Conservation (phyloP, 805 yeast species). For the Hanseniaspora guilliermondii region DNA sequence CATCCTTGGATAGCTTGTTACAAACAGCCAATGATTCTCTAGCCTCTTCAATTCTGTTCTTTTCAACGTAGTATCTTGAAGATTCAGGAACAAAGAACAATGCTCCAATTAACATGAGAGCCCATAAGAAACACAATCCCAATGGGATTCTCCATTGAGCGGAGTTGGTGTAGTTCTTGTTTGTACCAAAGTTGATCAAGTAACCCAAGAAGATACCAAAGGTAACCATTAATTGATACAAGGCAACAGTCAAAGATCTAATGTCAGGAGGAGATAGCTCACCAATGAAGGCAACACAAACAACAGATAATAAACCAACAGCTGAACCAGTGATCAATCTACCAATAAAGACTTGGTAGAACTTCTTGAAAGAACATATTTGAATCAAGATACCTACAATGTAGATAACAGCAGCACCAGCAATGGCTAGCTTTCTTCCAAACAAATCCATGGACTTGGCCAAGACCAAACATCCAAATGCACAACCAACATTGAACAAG, state of each 20-base stretch:
- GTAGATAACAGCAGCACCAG: constrained; percentile 42
- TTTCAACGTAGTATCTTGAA: constrained; percentile 46
- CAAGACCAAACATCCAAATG: constrained; percentile 50
- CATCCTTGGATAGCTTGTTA: constrained; percentile 37
- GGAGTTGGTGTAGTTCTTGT: constrained; percentile 33
- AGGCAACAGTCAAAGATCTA: constrained; percentile 51
- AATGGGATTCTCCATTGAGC: constrained; percentile 57
- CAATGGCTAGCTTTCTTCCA: constrained; percentile 50
- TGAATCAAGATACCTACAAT: constrained; percentile 50
- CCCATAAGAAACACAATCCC: constrained; percentile 36
- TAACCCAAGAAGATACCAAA: constrained; percentile 58
- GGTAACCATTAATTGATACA: constrained; percentile 50
- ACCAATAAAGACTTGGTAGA: constrained; percentile 56
- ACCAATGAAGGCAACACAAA: constrained; percentile 55
- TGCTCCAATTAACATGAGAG: constrained; percentile 31
- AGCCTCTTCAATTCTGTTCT: constrained; percentile 41
- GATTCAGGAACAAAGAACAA: constrained; percentile 53
- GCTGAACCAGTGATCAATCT: constrained; percentile 61
- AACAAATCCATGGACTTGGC: constrained; percentile 43
- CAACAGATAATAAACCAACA: constrained; percentile 61
- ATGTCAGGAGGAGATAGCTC: constrained; percentile 47
- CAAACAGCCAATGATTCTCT: constrained; percentile 39
- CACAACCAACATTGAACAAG: constrained; percentile 57
- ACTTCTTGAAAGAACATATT: constrained; percentile 37
- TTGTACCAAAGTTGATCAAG: constrained; percentile 53